These are phyloP conservation scores for Camellia lanceoleosa DNA, from an alignment of 148 eudicot genomes.

Conservation along the genomic window DNA sequence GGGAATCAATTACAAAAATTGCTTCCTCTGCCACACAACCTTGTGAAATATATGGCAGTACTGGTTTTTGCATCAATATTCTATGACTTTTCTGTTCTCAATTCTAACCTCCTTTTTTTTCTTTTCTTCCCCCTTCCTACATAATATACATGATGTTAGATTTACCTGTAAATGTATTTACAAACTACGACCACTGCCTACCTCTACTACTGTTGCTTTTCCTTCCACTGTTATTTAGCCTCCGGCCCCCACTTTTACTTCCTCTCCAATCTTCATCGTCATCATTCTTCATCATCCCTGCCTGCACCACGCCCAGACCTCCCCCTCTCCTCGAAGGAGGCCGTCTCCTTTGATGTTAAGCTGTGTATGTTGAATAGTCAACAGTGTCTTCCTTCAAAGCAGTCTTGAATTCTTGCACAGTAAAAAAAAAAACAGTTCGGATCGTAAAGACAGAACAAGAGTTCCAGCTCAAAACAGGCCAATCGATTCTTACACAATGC, in stretches of 20 bases:
- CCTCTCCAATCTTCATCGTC: conserved; percentile 46
- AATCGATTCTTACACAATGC: neutral
- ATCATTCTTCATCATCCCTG: conserved; percentile 46
- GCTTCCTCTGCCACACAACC: neutral
- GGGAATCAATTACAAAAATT: conserved; percentile 1
- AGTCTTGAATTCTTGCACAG: conserved; percentile 70
- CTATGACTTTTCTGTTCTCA: neutral
- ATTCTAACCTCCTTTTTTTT: neutral
- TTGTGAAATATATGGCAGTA: neutral
- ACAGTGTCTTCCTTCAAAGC: conserved; percentile 88
- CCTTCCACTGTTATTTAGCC: conserved; percentile 37
- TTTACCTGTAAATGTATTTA: conserved; percentile 55
- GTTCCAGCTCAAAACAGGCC: neutral
- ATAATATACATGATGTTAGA: conserved; percentile 68
- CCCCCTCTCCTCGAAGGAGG: conserved; percentile 67
- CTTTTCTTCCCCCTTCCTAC: conserved; percentile 17
- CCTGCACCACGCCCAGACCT: conserved; percentile 36
- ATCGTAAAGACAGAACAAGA: neutral
- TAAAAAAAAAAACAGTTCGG: neutral
- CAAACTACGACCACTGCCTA: conserved; percentile 55
- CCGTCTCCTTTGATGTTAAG: conserved; percentile 78
- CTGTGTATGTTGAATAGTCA: conserved; percentile 84
- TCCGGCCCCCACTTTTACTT: conserved; percentile 27
- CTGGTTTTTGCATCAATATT: neutral
- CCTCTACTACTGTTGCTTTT: conserved; percentile 43